Percentiles rank a stretch among this genome's conserved stretches.
These are phyloP conservation scores for Penicilliopsis zonata DNA, from an alignment of 495 filamentous ascomycete species.

Conservation along the genomic window DNA sequence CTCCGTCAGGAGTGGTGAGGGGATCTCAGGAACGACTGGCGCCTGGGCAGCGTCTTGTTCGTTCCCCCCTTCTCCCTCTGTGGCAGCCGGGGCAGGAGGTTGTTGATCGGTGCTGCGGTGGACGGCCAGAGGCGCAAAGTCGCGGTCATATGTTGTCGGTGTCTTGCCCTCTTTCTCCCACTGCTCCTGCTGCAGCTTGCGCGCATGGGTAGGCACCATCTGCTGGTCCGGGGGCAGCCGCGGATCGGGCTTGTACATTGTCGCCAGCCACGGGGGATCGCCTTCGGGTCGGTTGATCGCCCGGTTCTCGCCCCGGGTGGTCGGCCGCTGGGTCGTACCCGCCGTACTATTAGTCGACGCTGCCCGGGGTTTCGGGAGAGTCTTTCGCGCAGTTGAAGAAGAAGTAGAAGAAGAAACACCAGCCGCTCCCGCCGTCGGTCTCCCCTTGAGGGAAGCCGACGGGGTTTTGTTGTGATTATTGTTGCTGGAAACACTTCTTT, in stretches of 20 bases:
- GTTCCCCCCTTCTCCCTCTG: conserved; percentile 12
- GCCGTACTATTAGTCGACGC: conserved; percentile 20
- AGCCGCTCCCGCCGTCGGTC: conserved; percentile 27
- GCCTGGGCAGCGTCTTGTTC: background rate
- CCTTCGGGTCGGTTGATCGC: conserved; percentile 76
- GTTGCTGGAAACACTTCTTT: too few relatives aligned
- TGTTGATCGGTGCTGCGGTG: conserved; percentile 33
- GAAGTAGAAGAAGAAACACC: conserved; percentile 30
- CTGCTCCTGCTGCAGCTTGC: conserved; percentile 82
- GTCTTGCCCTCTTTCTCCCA: conserved; percentile 85
- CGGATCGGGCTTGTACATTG: conserved; percentile 92
- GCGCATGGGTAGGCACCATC: conserved; percentile 87
- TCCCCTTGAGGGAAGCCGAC: conserved; percentile 23
- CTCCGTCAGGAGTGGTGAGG: background rate
- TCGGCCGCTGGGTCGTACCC: conserved; percentile 48
- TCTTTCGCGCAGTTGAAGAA: conserved; percentile 27
- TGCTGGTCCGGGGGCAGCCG: conserved; percentile 91
- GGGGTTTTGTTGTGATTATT: conserved; percentile 13
- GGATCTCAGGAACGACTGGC: too few relatives aligned
- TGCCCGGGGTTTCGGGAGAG: conserved; percentile 21
- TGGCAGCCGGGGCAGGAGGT: conserved; percentile 14
- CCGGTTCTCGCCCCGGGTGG: conserved; percentile 48
- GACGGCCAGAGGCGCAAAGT: conserved; percentile 66
- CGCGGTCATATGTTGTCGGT: conserved; percentile 67
- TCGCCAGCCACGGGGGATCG: conserved; percentile 88